Evolutionary conservation across 2,329 filamentous ascomycete genomes (phyloP).

Genomic region (Paecilomyces variotii): DNA sequence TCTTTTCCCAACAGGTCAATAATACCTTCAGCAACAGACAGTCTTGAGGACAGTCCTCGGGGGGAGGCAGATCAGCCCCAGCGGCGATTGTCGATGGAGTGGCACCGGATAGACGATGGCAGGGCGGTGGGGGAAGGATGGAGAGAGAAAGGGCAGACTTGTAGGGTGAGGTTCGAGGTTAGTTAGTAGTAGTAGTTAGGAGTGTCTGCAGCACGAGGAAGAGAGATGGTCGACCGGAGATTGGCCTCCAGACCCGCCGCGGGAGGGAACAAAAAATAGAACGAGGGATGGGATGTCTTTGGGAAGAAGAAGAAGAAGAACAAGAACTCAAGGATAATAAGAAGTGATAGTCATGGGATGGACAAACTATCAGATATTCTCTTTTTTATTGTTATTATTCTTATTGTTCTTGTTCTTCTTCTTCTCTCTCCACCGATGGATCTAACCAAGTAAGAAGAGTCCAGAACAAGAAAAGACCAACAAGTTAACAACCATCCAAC

Average conservation of each 20-base stretch:
- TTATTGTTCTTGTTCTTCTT: neutral
- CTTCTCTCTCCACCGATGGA: neutral
- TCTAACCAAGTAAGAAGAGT: too few species aligned
- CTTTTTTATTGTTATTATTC: too few species aligned
- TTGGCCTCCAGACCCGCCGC: too few species aligned
- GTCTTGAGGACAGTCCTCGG: neutral
- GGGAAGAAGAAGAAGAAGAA: neutral
- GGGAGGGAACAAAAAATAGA: neutral
- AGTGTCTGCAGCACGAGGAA: neutral
- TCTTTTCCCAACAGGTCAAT: neutral
- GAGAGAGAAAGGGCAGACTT: neutral
- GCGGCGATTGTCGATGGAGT: neutral
- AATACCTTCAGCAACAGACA: neutral
- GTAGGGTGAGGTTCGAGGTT: neutral
- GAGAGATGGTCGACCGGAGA: neutral
- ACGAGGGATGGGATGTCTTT: neutral
- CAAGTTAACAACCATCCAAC: too few species aligned
- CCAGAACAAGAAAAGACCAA: too few species aligned
- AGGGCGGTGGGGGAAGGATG: neutral
- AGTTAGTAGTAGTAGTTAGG: neutral
- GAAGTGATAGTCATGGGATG: neutral
- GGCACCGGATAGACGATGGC: neutral
- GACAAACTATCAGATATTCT: too few species aligned
- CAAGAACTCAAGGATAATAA: too few species aligned
- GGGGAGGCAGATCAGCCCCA: neutral